These are phyloP conservation scores for Leccinum variicolor DNA, from an alignment of 768 basidiomycete genomes.

Conservation along the genomic window DNA sequence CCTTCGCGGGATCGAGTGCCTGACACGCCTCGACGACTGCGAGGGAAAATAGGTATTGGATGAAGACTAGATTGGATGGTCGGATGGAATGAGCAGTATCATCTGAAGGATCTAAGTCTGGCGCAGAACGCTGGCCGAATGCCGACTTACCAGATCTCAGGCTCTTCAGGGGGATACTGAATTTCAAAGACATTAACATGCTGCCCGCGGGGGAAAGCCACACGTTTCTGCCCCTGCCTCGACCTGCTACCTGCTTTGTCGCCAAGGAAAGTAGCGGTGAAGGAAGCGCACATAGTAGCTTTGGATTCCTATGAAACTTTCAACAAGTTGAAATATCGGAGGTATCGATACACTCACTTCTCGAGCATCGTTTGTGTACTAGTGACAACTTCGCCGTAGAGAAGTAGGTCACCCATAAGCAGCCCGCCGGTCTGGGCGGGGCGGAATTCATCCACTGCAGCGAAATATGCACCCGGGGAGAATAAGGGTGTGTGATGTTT, in stretches of 20 bases:
- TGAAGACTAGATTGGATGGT: slow-evolving; percentile 72
- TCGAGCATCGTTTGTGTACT: slow-evolving; percentile 96
- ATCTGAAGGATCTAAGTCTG: neutral
- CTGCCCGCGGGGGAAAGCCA: slow-evolving; percentile 95
- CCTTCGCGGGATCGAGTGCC: slow-evolving; percentile 42
- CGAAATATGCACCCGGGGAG: slow-evolving; percentile 59
- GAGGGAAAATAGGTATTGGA: slow-evolving; percentile 89
- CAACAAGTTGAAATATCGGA: neutral
- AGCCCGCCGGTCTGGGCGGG: slow-evolving; percentile 30
- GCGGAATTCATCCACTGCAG: slow-evolving; percentile 38
- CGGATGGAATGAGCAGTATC: slow-evolving; percentile 13
- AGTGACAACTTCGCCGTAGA: slow-evolving; percentile 88
- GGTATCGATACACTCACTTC: slow-evolving; percentile 51
- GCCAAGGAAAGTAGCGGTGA: slow-evolving; percentile 81
- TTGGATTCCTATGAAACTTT: slow-evolving; percentile 61
- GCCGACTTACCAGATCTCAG: slow-evolving; percentile 3
- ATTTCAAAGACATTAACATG: slow-evolving; percentile 55
- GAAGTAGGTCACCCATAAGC: slow-evolving; percentile 71
- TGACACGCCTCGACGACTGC: slow-evolving; percentile 87
- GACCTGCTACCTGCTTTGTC: slow-evolving; percentile 80
- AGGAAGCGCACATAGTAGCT: slow-evolving; percentile 63
- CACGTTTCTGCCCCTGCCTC: slow-evolving; percentile 83
- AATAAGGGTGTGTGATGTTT: slow-evolving; percentile 61
- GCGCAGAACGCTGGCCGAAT: neutral
- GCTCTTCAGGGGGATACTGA: slow-evolving; percentile 20